Evolutionary conservation across 805 yeast genomes (phyloP), one percentile per base, ranked within the genome.

Genomic region (Wickerhamiella alocasiicola): DNA sequence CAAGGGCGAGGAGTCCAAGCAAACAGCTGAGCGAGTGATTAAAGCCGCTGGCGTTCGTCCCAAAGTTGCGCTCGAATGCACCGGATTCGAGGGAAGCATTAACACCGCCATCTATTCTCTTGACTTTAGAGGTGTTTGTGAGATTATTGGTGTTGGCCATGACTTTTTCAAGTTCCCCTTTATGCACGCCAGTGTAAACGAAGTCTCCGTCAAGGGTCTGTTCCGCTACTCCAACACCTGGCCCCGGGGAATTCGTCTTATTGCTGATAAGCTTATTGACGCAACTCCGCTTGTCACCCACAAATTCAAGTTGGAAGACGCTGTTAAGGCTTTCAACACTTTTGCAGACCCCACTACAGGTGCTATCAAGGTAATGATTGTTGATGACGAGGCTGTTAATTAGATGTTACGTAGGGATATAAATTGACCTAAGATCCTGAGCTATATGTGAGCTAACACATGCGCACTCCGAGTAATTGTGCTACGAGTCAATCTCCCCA

Each of bases 191-290:
- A 66, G 72, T 12, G 63, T 68, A 37, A 71, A 70, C 48, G 77
- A 72, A 49, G 65, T 70, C 49, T 69, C 67, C 39, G 60, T 71
- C 48, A 67, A 62, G 53, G 69, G 67, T 46, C 67, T 70, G 53
- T 71, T 70, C 61, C 62, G 77, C 48, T 72, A 72, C 55, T 66
- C 68, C 43, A 71, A 68, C 49, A 64, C 74, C 16, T 72, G 76
- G 75, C 76, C 76, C 15, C 62, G 71, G n/a, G 71, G 66, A 9
- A 71, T 72, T 46, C 64, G 68, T 23, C 55, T 72, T 45, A 59
- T 72, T 44, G 56, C 63, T 36, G 65, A 64, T 39, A 67, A 67
- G 15, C 60, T 65, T 13, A 55, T 69, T 38, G 59, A 68, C 37
- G 69, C 68, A 23, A 65, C 64, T 49, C 48, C 55, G n/a, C 56